A percentile compares a stretch with the other conserved stretches of the same genome.
These are phyloP conservation scores for Penicillium palitans DNA, from an alignment of 2,329 filamentous ascomycete genomes.

Conservation along the genomic window DNA sequence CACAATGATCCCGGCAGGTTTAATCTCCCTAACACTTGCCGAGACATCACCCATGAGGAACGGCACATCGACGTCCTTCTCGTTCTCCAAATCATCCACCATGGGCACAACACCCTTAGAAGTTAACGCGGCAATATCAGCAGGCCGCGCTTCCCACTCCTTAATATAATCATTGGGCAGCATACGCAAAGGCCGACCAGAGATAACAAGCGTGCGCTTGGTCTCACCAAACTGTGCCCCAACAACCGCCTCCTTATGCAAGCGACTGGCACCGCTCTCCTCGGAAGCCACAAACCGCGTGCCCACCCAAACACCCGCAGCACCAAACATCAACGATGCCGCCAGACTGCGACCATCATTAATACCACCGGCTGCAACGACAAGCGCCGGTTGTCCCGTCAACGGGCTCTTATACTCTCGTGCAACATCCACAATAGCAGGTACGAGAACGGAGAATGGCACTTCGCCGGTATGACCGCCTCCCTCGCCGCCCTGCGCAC, in stretches of 20 bases:
- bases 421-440: conserved; percentile 82
- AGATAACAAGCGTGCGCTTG: conserved; percentile 76
- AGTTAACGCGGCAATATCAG: conserved; percentile 73
- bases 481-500: conserved; percentile 88
- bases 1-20: conserved; percentile 83
- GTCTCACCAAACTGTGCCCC: conserved; percentile 78
- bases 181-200: conserved; percentile 77
- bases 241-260: conserved; percentile 84
- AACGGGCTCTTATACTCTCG: conserved; percentile 68
- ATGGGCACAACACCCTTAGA: conserved; percentile 77
- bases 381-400: conserved; percentile 69
- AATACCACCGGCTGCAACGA: conserved; percentile 87
- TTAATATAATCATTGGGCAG: conserved; percentile 80
- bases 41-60: conserved; percentile 95
- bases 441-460: conserved; percentile 81
- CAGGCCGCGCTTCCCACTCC: conserved; percentile 74
- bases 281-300: conserved; percentile 83
- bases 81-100: conserved; percentile 77
- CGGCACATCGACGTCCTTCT: conserved; percentile 78
- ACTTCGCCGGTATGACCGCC: conserved; percentile 91
- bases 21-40: conserved; percentile 71
- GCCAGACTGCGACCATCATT: conserved; percentile 80
- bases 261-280: conserved; percentile 76
- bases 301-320: conserved; percentile 88
- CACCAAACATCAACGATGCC: conserved; percentile 81